Evolutionary conservation across 2,329 filamentous ascomycete genomes (phyloP).

Genomic region (Monosporascus sp.): DNA sequence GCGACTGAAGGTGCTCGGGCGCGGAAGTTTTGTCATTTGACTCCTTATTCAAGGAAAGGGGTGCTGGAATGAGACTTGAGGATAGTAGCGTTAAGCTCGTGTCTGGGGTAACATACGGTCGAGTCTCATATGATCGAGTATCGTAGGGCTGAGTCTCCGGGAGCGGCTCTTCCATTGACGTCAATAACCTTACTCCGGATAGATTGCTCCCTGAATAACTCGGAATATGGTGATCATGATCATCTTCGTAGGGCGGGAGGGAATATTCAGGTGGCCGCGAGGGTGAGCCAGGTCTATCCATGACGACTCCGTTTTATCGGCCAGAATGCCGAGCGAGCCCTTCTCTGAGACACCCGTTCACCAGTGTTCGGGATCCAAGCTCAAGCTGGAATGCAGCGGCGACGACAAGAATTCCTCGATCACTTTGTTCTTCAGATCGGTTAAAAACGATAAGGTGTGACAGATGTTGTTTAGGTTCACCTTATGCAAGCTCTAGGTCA

Average conservation of each 20-base stretch:
- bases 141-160: conserved; percentile 52
- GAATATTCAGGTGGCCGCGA: conserved; percentile 53
- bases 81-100: conserved; percentile 6
- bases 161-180: conserved; percentile 53
- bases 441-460: neutral
- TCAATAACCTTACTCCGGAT: conserved; percentile 56
- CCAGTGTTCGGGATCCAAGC: neutral
- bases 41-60: conserved; percentile 16
- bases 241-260: conserved; percentile 52
- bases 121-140: conserved; percentile 18
- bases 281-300: conserved; percentile 48
- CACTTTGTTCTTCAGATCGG: neutral
- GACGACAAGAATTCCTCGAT: neutral
- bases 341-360: conserved; percentile 12
- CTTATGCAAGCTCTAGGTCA: too few relatives aligned
- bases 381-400: conserved; percentile 12
- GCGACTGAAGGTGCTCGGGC: conserved; percentile 30
- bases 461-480: neutral
- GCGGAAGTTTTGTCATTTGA: conserved; percentile 26
- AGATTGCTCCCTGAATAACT: conserved; percentile 39
- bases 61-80: conserved; percentile 19
- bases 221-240: conserved; percentile 41
- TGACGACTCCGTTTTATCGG: conserved; percentile 23
- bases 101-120: conserved; percentile 49
- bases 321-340: conserved; percentile 12